phyloP scores from a whole-genome alignment of 352 stramenopile species.

The Hyaloperonospora arabidopsidis region DNA sequence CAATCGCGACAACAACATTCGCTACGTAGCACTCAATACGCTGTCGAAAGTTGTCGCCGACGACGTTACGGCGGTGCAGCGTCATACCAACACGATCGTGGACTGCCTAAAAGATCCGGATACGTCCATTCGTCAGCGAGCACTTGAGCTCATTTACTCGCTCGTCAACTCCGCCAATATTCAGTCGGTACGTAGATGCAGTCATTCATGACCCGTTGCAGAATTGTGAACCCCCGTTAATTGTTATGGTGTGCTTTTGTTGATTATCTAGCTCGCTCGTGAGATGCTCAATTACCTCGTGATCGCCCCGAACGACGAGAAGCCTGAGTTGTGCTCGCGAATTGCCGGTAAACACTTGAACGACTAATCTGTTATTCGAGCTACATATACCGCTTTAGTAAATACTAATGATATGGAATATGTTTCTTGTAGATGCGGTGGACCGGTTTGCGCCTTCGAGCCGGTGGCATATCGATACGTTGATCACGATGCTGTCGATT shows the following conservation, averaged over 20 bases:
- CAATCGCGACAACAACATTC: conserved; percentile 99
- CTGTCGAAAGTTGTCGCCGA: conserved; percentile 88
- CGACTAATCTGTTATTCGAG: neutral
- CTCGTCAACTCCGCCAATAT: conserved; percentile 97
- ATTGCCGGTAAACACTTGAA: conserved; percentile 77
- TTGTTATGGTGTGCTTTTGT: conserved; percentile 4
- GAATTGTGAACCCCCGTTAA: neutral
- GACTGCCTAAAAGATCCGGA: conserved; percentile 95
- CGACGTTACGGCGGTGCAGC: conserved; percentile 92
- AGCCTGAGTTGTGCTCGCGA: conserved; percentile 90
- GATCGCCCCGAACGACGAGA: conserved; percentile 92
- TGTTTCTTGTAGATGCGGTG: conserved; percentile 50
- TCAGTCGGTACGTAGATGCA: conserved; percentile 48
- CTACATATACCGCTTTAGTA: neutral
- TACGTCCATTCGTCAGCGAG: conserved; percentile 96
- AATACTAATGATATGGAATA: neutral
- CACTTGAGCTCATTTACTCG: conserved; percentile 98
- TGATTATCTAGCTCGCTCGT: conserved; percentile 87
- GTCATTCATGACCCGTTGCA: neutral
- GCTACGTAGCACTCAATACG: conserved; percentile 98
- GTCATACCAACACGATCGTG: conserved; percentile 95
- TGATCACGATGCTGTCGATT: conserved; percentile 99
- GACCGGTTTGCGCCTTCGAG: conserved; percentile 77
- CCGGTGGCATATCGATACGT: conserved; percentile 93
- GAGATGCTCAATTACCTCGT: conserved; percentile 99